phyloP scores from a whole-genome alignment of 2,329 filamentous ascomycete species.

The Cercospora brassicicola region DNA sequence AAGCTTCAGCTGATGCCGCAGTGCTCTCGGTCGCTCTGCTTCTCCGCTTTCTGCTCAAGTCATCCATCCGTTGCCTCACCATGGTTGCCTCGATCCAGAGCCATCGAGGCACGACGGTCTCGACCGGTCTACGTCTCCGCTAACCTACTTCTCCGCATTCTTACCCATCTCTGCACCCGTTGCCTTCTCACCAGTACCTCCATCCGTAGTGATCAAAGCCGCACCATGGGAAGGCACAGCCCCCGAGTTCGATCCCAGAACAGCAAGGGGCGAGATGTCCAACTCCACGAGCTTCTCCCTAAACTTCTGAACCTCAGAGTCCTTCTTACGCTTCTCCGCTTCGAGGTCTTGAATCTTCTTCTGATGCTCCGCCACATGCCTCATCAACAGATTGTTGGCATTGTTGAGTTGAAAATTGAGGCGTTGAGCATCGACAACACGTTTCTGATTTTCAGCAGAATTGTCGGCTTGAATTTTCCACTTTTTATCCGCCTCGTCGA shows the following conservation, averaged over 20 bases:
- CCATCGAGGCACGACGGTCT: neutral
- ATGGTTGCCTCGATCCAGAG: neutral
- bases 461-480: constrained; percentile 1
- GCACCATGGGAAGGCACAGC: neutral
- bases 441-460: constrained; percentile 6
- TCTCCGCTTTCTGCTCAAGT: neutral
- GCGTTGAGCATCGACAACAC: constrained; percentile 4
- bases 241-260: neutral
- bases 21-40: neutral
- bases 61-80: neutral
- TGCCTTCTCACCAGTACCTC: neutral
- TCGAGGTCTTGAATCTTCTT: neutral
- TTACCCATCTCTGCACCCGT: neutral
- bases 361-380: neutral
- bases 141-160: neutral
- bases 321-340: constrained; percentile 4
- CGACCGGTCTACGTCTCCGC: neutral
- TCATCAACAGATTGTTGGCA: neutral
- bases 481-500: constrained; percentile 7
- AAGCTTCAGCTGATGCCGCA: neutral
- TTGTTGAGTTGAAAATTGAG: neutral
- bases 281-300: neutral
- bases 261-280: neutral
- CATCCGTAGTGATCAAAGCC: neutral
- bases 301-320: constrained; percentile 1